Percentiles rank a stretch among this genome's conserved stretches.
Conservation (phyloP, 2,329 filamentous ascomycete genomes). For the Xylaria sp. region DNA sequence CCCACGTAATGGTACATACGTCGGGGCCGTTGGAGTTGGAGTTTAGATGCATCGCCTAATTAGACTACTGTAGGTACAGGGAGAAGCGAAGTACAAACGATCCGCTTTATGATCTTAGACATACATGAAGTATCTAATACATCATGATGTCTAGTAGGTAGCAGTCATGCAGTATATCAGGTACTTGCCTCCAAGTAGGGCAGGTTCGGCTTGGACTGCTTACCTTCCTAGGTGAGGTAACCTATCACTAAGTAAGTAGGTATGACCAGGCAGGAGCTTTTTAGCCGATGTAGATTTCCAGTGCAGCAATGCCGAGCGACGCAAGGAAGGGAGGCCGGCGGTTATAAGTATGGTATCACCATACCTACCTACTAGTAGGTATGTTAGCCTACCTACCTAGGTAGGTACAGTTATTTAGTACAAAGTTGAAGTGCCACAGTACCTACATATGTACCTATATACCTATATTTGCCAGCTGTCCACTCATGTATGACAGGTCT, state of each 20-base stretch:
- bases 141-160: too few relatives aligned
- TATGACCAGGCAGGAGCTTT: conserved; percentile 16
- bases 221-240: neutral
- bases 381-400: neutral
- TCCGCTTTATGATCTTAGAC: conserved; percentile 6
- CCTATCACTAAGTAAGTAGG: neutral
- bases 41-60: conserved; percentile 3
- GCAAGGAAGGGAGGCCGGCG: neutral
- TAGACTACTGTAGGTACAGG: conserved; percentile 18
- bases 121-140: too few relatives aligned
- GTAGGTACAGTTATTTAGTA: too few relatives aligned
- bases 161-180: neutral
- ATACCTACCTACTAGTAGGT: neutral
- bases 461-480: neutral
- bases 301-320: neutral
- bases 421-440: conserved; percentile 16
- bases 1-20: conserved; percentile 8
- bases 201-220: neutral
- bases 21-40: neutral
- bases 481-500: conserved; percentile 8
- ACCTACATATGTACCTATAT: conserved; percentile 1
- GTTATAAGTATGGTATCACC: conserved; percentile 5
- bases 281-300: conserved; percentile 20
- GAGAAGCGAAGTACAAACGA: conserved; percentile 7
- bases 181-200: neutral